Conservation (phyloP, 106 monocot species). For the Dendrobium nobile region DNA sequence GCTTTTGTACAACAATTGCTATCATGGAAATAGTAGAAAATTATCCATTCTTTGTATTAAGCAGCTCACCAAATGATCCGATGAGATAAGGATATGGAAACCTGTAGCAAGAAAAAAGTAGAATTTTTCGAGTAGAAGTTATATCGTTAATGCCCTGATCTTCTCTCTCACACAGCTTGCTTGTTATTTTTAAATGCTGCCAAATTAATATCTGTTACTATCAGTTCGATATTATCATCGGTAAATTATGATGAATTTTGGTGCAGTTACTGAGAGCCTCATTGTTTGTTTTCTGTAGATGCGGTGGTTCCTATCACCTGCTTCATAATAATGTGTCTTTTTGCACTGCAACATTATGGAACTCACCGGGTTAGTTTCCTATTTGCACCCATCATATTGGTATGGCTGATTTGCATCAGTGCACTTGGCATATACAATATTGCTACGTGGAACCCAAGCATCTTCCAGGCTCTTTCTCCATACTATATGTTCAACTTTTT, state of each 20-base stretch:
- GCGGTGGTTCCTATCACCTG: constrained; percentile 71
- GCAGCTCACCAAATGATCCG: too few species aligned
- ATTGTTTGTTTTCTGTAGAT: constrained; percentile 31
- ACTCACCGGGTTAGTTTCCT: constrained; percentile 63
- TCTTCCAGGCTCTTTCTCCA: constrained; percentile 69
- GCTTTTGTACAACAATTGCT: background rate
- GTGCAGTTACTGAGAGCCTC: background rate
- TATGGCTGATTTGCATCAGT: constrained; percentile 62
- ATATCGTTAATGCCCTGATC: background rate
- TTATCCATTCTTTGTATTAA: background rate
- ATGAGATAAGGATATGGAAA: too few species aligned
- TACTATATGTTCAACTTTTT: constrained; percentile 70
- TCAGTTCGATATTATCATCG: background rate
- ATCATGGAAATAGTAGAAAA: background rate
- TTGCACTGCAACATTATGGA: constrained; percentile 73
- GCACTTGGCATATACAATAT: constrained; percentile 75
- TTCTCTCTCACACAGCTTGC: background rate
- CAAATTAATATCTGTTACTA: background rate
- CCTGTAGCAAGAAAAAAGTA: too few species aligned
- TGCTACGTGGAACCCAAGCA: constrained; percentile 46
- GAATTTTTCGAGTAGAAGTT: too few species aligned
- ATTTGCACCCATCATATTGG: constrained; percentile 61
- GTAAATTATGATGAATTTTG: background rate
- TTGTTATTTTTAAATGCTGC: background rate
- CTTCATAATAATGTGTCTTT: constrained; percentile 54